phyloP scores from a whole-genome alignment of 441 rosid genomes.

The Populus trichocarpa region DNA sequence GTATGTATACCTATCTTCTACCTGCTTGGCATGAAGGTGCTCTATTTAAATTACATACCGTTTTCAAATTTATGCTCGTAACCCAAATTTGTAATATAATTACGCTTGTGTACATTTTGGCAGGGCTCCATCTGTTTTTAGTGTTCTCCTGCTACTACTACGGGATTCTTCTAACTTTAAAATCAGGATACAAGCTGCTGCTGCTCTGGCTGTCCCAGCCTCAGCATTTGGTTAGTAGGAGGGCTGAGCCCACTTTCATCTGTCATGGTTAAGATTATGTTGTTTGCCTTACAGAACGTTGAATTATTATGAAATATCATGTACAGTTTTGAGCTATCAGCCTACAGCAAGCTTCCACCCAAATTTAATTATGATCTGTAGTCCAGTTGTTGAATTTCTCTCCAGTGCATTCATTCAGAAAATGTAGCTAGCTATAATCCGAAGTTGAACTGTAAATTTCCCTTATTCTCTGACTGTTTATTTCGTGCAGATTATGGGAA shows the following conservation, averaged over 20 bases:
- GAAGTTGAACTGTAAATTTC: not conserved
- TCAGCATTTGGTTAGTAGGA: constrained; percentile 52
- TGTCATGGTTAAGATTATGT: constrained; percentile 7
- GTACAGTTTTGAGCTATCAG: not conserved
- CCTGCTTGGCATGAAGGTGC: not conserved
- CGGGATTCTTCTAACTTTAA: constrained; percentile 94
- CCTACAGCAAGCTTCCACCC: not conserved
- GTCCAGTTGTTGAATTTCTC: not conserved
- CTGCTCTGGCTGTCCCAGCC: constrained; percentile 86
- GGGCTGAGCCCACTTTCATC: constrained; percentile 2
- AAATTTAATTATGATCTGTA: not conserved
- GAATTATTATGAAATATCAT: not conserved
- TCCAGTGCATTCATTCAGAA: not conserved
- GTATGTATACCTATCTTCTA: not conserved
- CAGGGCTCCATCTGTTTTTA: constrained; percentile 93
- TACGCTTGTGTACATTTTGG: constrained; percentile 16
- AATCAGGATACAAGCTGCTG: constrained; percentile 96
- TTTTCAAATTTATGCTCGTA: not conserved
- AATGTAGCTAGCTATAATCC: not conserved
- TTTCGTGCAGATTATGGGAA: constrained; percentile 67
- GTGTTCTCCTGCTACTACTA: constrained; percentile 67
- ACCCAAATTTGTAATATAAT: not conserved
- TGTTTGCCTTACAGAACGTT: constrained; percentile 5
- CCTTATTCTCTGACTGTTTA: constrained; percentile 5
- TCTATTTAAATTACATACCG: not conserved